A percentile compares a stretch with the other conserved stretches of the same genome.
These are phyloP conservation scores for Oryza meyeriana DNA, from an alignment of 176 grass and related monocot species.

Conservation along the genomic window DNA sequence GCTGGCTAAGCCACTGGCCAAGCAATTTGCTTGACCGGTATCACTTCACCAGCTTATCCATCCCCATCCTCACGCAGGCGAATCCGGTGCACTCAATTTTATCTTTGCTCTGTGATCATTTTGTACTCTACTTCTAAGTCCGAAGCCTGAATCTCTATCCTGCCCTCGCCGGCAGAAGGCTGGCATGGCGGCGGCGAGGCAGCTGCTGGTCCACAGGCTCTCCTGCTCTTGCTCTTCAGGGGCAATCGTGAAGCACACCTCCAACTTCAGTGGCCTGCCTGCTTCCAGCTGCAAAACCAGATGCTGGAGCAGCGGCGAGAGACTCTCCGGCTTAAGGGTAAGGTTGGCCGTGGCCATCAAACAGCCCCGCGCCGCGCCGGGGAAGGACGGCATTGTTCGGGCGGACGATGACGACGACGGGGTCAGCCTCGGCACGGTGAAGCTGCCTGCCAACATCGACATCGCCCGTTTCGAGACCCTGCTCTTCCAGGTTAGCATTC, in stretches of 20 bases:
- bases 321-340: background rate
- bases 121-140: background rate
- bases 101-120: background rate
- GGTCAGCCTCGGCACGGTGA: constrained; percentile 79
- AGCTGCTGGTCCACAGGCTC: constrained; percentile 39
- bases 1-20: background rate
- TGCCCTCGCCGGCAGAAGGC: background rate
- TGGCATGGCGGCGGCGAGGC: constrained; percentile 35
- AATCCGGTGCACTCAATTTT: background rate
- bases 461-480: constrained; percentile 56
- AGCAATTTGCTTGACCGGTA: background rate
- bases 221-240: constrained; percentile 31
- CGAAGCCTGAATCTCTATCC: background rate
- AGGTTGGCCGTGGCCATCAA: background rate
- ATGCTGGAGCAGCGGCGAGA: constrained; percentile 19
- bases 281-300: background rate
- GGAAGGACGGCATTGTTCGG: constrained; percentile 46
- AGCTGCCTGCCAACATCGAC: constrained; percentile 82
- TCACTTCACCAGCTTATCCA: constrained; percentile 21
- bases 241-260: background rate
- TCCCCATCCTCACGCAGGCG: constrained; percentile 12
- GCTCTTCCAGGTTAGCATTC: constrained; percentile 59
- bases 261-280: background rate
- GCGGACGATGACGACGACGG: constrained; percentile 45
- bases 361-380: constrained; percentile 25